A percentile compares a stretch with the other conserved stretches of the same genome.
phyloP scores from a whole-genome alignment of 768 basidiomycete species.

The Podaxis sp. region DNA sequence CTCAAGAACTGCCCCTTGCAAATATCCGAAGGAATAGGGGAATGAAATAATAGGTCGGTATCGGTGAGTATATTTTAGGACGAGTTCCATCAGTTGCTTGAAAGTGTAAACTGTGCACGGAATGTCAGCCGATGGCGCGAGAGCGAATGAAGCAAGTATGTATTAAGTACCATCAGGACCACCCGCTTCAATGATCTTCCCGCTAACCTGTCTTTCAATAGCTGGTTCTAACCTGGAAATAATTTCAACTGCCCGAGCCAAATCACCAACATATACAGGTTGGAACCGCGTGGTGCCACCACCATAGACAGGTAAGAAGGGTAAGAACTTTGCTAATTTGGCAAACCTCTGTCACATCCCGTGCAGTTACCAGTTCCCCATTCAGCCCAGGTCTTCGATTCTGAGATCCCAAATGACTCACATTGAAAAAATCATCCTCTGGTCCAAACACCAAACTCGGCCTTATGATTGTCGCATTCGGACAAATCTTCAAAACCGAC shows the following conservation, averaged over 20 bases:
- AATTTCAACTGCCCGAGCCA: conserved; percentile 62
- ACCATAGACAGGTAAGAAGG: conserved; percentile 76
- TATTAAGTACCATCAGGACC: conserved; percentile 34
- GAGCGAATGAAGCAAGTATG: not conserved
- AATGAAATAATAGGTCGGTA: conserved; percentile 60
- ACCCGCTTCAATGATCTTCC: conserved; percentile 47
- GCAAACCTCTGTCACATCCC: conserved; percentile 55
- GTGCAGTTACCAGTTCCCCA: not conserved
- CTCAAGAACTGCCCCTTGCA: conserved; percentile 69
- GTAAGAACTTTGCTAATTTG: conserved; percentile 55
- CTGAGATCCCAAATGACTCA: conserved; percentile 34
- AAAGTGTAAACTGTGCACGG: conserved; percentile 60
- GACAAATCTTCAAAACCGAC: conserved; percentile 45
- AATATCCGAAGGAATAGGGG: conserved; percentile 58
- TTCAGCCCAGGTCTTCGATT: not conserved
- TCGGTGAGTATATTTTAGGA: conserved; percentile 53
- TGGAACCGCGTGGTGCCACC: conserved; percentile 69
- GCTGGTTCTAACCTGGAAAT: conserved; percentile 46
- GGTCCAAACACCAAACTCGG: conserved; percentile 78
- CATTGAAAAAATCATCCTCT: conserved; percentile 75
- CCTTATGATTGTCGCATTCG: conserved; percentile 60
- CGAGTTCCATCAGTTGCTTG: conserved; percentile 62
- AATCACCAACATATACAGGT: conserved; percentile 71
- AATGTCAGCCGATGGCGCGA: not conserved
- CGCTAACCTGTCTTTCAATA: conserved; percentile 45